Conservation (phyloP, 208 protist genomes). For the Histomonas meleagridis region DNA sequence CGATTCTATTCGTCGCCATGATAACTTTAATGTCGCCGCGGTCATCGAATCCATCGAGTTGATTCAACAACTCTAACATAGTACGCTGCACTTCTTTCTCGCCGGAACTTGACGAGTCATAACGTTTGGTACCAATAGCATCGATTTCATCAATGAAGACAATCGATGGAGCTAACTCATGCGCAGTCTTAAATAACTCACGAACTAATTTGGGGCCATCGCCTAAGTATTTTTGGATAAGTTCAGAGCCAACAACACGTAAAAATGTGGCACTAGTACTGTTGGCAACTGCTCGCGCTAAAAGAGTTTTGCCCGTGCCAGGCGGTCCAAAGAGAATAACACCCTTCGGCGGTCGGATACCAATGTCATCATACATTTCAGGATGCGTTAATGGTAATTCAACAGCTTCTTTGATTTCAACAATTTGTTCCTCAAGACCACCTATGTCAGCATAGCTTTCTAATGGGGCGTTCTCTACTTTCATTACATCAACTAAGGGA, state of each 20-base stretch:
- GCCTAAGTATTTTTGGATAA: constrained; percentile 99
- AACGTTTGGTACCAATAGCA: constrained; percentile 95
- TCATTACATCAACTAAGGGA: constrained; percentile 97
- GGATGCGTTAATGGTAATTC: constrained; percentile 97
- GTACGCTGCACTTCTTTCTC: constrained; percentile 99
- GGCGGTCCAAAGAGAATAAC: constrained; percentile 97
- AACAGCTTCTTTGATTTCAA: constrained; percentile 75
- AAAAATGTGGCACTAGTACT: constrained; percentile 97
- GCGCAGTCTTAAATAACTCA: constrained; percentile 94
- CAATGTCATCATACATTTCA: constrained; percentile 98
- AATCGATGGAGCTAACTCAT: constrained; percentile 92
- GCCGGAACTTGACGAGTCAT: constrained; percentile 86
- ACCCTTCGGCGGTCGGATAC: constrained; percentile 96
- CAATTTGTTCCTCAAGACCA: constrained; percentile 93
- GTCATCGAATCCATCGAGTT: constrained; percentile 99
- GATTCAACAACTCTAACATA: constrained; percentile 99
- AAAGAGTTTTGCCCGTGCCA: constrained; percentile 92
- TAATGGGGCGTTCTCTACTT: constrained; percentile 90
- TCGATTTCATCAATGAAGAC: constrained; percentile 99
- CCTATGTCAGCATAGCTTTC: constrained; percentile 98
- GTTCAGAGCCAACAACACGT: constrained; percentile 95
- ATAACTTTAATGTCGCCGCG: constrained; percentile 98
- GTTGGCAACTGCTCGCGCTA: constrained; percentile 97
- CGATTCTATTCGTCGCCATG: constrained; percentile 99
- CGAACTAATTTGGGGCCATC: constrained; percentile 96